phyloP scores from a whole-genome alignment of 2,329 filamentous ascomycete species.

The Aspergillus sp. region DNA sequence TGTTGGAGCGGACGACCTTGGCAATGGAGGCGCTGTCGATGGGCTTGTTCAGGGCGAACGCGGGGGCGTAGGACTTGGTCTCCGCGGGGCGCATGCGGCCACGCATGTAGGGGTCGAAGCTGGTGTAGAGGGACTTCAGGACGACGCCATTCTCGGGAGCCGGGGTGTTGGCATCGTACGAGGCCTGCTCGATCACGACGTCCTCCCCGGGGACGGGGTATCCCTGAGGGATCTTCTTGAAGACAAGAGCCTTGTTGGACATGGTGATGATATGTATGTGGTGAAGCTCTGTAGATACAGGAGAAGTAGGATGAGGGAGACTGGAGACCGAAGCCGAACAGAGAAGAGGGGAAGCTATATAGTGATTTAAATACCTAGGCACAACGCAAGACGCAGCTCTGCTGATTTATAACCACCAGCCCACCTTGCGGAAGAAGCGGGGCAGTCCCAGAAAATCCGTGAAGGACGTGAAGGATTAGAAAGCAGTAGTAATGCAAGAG shows the following conservation, averaged over 20 bases:
- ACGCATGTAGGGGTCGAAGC: conserved; percentile 82
- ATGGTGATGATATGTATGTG: conserved; percentile 19
- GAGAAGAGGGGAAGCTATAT: background rate
- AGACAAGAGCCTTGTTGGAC: conserved; percentile 66
- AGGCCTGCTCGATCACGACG: conserved; percentile 63
- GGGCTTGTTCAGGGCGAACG: conserved; percentile 62
- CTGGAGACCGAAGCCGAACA: background rate
- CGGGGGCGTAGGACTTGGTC: conserved; percentile 65
- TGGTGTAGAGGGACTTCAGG: conserved; percentile 69
- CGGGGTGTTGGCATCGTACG: conserved; percentile 60
- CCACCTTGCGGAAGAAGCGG: conserved; percentile 12
- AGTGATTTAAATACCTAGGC: background rate
- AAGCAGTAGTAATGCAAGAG: conserved; percentile 19
- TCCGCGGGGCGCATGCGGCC: conserved; percentile 69
- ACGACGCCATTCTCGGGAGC: conserved; percentile 66
- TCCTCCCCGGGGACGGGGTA: conserved; percentile 70
- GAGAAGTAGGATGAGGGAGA: background rate
- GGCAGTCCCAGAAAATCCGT: conserved; percentile 14
- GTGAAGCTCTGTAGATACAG: background rate
- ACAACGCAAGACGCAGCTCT: background rate
- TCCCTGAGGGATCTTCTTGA: conserved; percentile 66
- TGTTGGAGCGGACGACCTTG: conserved; percentile 70
- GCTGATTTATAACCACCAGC: background rate
- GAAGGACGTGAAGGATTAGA: conserved; percentile 23
- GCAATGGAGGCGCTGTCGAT: conserved; percentile 64